phyloP scores from a whole-genome alignment of 2,329 filamentous ascomycete genomes.

The Talaromyces sp. region DNA sequence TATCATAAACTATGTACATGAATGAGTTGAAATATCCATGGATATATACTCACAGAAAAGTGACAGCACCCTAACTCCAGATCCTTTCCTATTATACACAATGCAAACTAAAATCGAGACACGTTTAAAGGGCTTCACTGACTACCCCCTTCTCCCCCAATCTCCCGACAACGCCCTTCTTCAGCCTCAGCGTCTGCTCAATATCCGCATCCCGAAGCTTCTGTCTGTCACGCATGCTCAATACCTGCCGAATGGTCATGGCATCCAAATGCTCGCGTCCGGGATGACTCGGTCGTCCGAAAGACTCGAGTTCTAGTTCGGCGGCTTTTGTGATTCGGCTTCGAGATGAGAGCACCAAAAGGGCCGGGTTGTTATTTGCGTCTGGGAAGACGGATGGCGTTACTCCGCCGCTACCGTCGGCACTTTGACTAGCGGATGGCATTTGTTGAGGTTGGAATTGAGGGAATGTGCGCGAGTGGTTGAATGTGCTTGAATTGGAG shows the following conservation, averaged over 20 bases:
- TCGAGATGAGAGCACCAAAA: conserved; percentile 53
- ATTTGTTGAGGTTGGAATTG: neutral
- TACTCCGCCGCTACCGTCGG: neutral
- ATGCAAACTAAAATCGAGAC: neutral
- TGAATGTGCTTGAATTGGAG: conserved; percentile 54
- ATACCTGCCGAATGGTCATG: conserved; percentile 47
- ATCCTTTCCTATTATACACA: neutral
- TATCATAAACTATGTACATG: conserved; percentile 2
- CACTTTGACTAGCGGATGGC: neutral
- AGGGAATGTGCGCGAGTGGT: conserved; percentile 27
- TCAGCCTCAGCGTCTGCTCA: conserved; percentile 46
- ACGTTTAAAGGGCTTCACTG: conserved; percentile 20
- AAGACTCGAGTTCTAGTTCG: conserved; percentile 53
- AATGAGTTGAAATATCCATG: neutral
- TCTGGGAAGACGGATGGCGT: conserved; percentile 36
- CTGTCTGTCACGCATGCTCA: conserved; percentile 48
- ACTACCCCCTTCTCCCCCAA: conserved; percentile 39
- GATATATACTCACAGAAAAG: neutral
- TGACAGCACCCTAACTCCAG: neutral
- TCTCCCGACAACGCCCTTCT: conserved; percentile 41
- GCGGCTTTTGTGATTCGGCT: conserved; percentile 51
- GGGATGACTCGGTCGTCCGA: conserved; percentile 39
- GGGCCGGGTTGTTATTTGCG: conserved; percentile 55
- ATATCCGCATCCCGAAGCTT: conserved; percentile 37
- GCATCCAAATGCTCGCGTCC: conserved; percentile 51